phyloP scores from a whole-genome alignment of 164 flowering plant species.

The Warburgia ugandensis region DNA sequence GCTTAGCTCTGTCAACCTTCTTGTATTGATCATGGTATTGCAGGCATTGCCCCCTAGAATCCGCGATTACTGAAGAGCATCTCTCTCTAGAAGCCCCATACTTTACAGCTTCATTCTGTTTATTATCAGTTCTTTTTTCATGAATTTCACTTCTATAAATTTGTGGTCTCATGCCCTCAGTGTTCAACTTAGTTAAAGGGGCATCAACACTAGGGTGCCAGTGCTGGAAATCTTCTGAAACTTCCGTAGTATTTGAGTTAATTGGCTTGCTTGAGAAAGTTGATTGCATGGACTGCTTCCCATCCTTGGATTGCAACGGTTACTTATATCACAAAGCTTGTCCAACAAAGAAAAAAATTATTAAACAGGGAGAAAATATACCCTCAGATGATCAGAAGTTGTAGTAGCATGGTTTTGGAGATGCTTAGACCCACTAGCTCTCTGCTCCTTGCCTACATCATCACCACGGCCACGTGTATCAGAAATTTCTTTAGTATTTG shows the following conservation, averaged over 20 bases:
- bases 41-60: slow-evolving; percentile 12
- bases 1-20: slow-evolving; percentile 16
- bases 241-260: slow-evolving; percentile 4
- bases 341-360: not conserved
- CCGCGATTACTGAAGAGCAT: slow-evolving; percentile 9
- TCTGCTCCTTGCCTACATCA: slow-evolving; percentile 4
- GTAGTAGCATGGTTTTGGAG: slow-evolving; percentile 4
- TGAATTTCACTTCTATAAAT: slow-evolving; percentile 2
- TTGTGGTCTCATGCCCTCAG: slow-evolving; percentile 3
- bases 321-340: slow-evolving; percentile 3
- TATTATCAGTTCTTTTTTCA: slow-evolving; percentile 4
- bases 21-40: slow-evolving; percentile 13
- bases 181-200: slow-evolving; percentile 8
- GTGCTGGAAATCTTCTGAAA: slow-evolving; percentile 11
- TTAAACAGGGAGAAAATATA: slow-evolving; percentile 1
- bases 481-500: slow-evolving; percentile 6
- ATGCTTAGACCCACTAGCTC: slow-evolving; percentile 5
- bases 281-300: not conserved
- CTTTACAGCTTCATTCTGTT: slow-evolving; percentile 7
- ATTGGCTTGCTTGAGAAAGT: slow-evolving; percentile 1
- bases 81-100: slow-evolving; percentile 8
- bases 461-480: slow-evolving; percentile 7
- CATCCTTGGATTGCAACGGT: slow-evolving; percentile 18
- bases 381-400: slow-evolving; percentile 12
- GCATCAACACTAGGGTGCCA: not conserved